These are phyloP conservation scores for Brettanomyces bruxellensis DNA, from an alignment of 805 yeast species.

Conservation along the genomic window DNA sequence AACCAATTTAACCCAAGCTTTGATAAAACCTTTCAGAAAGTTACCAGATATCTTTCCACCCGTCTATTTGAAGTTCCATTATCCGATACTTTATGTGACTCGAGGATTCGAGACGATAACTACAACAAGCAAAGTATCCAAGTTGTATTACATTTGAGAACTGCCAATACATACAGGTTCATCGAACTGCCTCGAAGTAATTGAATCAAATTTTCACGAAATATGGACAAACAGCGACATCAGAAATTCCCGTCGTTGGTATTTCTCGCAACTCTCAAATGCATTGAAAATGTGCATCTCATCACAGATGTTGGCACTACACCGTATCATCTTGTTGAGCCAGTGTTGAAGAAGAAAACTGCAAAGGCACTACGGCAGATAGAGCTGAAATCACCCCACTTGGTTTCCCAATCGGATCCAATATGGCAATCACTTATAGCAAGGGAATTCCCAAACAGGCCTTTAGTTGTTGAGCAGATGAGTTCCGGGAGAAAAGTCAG, in stretches of 20 bases:
- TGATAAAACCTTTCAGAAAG: too few species aligned
- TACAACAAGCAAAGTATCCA: too few species aligned
- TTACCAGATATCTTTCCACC: too few species aligned
- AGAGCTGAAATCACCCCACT: constrained; percentile 34
- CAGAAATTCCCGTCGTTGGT: constrained; percentile 18
- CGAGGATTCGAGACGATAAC: too few species aligned
- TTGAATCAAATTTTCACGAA: too few species aligned
- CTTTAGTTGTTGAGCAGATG: constrained; percentile 14
- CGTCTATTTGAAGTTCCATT: too few species aligned
- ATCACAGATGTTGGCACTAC: constrained; percentile 25
- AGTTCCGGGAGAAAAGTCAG: constrained; percentile 11
- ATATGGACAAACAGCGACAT: not conserved
- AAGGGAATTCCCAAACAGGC: constrained; percentile 41
- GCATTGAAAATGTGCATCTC: constrained; percentile 22
- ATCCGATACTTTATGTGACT: too few species aligned
- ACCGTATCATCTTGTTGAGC: constrained; percentile 38
- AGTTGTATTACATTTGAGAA: too few species aligned
- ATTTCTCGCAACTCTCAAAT: constrained; percentile 20
- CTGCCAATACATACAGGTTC: too few species aligned
- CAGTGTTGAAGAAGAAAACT: constrained; percentile 35
- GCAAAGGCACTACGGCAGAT: constrained; percentile 33
- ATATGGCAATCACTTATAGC: constrained; percentile 37
- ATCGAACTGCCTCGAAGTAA: too few species aligned
- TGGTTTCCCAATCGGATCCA: constrained; percentile 32
- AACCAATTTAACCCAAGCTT: too few species aligned